phyloP scores from a whole-genome alignment of 306 rosid genomes.

The Elaeagnus macrophylla region DNA sequence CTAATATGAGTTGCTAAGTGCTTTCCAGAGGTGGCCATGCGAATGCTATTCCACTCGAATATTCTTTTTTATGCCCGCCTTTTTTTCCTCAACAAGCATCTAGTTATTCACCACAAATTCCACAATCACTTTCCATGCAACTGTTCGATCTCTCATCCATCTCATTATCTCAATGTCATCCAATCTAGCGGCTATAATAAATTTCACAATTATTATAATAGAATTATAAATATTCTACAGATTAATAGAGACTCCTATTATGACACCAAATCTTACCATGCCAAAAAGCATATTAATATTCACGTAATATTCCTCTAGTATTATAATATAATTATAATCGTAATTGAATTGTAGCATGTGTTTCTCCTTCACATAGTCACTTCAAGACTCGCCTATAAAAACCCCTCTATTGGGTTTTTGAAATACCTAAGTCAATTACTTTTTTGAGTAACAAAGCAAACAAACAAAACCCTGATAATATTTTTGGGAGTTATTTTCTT shows the following conservation, averaged over 20 bases:
- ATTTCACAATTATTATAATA: background rate
- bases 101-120: background rate
- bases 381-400: slow-evolving; percentile 30
- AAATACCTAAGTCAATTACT: background rate
- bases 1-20: slow-evolving; percentile 2
- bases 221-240: background rate
- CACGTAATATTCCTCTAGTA: slow-evolving; percentile 44
- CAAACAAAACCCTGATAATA: background rate
- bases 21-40: slow-evolving; percentile 9
- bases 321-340: slow-evolving; percentile 8
- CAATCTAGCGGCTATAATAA: slow-evolving; percentile 15
- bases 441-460: background rate
- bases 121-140: background rate
- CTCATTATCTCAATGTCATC: background rate
- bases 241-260: background rate
- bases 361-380: background rate
- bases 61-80: slow-evolving; percentile 44
- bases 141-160: slow-evolving; percentile 11
- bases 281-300: background rate
- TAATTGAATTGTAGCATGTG: background rate
- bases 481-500: background rate
- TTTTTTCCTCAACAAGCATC: background rate
- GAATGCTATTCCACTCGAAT: slow-evolving; percentile 31
- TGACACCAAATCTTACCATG: background rate
- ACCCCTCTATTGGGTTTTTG: background rate